phyloP scores from a whole-genome alignment of 1,139 yeast species.

The Zygosaccharomyces sapae region DNA sequence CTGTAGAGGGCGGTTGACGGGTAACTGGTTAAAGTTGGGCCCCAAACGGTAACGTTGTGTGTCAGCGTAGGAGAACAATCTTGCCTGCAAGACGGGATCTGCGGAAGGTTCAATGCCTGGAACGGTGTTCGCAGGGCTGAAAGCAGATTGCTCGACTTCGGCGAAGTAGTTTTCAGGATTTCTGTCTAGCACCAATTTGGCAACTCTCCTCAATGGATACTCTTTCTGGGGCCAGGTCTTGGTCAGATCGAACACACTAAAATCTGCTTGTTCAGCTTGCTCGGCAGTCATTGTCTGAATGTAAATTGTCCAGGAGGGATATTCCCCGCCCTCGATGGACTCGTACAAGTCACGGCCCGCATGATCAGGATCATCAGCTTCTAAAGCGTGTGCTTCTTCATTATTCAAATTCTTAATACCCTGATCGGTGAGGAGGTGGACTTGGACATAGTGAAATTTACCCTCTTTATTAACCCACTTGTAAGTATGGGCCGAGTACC shows the following conservation, averaged over 20 bases:
- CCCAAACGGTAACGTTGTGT: constrained; percentile 59
- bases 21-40: constrained; percentile 49
- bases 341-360: constrained; percentile 38
- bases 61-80: constrained; percentile 77
- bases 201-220: constrained; percentile 45
- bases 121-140: constrained; percentile 73
- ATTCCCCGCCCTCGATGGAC: constrained; percentile 52
- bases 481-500: constrained; percentile 70
- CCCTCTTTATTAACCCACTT: constrained; percentile 65
- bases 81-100: constrained; percentile 78
- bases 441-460: constrained; percentile 63
- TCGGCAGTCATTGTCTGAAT: constrained; percentile 65
- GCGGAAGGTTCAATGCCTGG: constrained; percentile 79
- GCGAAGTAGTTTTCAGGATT: constrained; percentile 45
- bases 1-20: constrained; percentile 51
- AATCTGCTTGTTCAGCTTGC: constrained; percentile 53
- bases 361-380: constrained; percentile 57
- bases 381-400: constrained; percentile 51
- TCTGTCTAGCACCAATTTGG: constrained; percentile 41
- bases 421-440: constrained; percentile 57
- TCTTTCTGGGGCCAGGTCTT: constrained; percentile 46
- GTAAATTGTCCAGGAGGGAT: constrained; percentile 60
- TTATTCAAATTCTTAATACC: constrained; percentile 52
- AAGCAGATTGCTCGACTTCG: constrained; percentile 46
- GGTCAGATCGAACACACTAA: constrained; percentile 60